Evolutionary conservation across 2,329 filamentous ascomycete species (phyloP).

Genomic region (Phoma herbarum): DNA sequence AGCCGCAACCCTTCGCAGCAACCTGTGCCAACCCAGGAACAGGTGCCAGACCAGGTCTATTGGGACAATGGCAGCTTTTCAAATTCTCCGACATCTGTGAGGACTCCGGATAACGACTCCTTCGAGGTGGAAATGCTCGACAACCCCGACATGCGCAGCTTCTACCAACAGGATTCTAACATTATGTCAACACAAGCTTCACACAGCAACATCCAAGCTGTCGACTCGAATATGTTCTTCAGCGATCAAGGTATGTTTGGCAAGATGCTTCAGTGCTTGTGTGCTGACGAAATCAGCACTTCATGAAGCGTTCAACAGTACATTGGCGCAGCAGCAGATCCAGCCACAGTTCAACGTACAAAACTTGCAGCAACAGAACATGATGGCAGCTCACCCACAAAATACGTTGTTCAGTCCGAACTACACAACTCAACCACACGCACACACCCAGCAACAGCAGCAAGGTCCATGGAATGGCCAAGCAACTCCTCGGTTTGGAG

Average conservation of each 20-base stretch:
- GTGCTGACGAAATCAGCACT: conserved; percentile 36
- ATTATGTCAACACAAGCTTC: conserved; percentile 40
- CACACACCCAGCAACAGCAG: conserved; percentile 28
- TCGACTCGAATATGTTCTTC: conserved; percentile 36
- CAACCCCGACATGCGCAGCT: conserved; percentile 36
- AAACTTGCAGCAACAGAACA: conserved; percentile 28
- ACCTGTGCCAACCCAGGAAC: conserved; percentile 39
- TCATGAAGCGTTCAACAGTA: conserved; percentile 35
- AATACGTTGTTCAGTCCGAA: conserved; percentile 30
- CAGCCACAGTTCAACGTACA: conserved; percentile 33
- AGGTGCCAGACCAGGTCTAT: conserved; percentile 41
- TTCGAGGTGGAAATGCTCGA: conserved; percentile 48
- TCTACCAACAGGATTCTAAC: conserved; percentile 38
- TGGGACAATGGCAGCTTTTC: conserved; percentile 47
- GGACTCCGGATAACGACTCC: conserved; percentile 45
- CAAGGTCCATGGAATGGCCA: conserved; percentile 47
- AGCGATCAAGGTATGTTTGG: conserved; percentile 36
- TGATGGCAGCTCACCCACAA: conserved; percentile 30
- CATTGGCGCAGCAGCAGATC: conserved; percentile 37
- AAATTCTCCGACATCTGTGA: conserved; percentile 48
- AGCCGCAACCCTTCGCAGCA: conserved; percentile 46
- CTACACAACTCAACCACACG: conserved; percentile 26
- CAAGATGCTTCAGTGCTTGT: neutral
- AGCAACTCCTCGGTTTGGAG: conserved; percentile 38
- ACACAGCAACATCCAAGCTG: conserved; percentile 32